phyloP scores from a whole-genome alignment of 176 grass and related monocot species.

The Bonia amplexicaulis region DNA sequence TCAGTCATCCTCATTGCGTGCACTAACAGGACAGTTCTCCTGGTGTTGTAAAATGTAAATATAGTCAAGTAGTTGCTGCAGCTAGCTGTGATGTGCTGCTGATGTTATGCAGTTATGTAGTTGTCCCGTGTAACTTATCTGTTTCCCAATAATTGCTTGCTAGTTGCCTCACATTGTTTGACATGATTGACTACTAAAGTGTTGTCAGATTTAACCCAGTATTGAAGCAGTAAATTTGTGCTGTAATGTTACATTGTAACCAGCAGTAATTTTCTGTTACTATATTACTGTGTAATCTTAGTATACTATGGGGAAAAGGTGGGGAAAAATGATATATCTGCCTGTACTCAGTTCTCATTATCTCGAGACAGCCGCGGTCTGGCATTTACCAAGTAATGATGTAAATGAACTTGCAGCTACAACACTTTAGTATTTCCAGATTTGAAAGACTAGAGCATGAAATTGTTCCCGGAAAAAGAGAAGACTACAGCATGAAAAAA shows the following conservation, averaged over 20 bases:
- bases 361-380: not conserved
- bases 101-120: conserved; percentile 31
- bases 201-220: conserved; percentile 26
- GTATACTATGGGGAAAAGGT: no score
- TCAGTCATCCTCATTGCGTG: conserved; percentile 23
- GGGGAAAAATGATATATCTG: no score
- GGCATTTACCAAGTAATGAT: no score
- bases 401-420: no score
- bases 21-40: conserved; percentile 35
- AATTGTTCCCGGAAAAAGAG: not conserved
- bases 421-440: no score
- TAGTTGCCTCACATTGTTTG: conserved; percentile 20
- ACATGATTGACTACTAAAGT: conserved; percentile 22
- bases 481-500: not conserved
- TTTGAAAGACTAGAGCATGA: no score
- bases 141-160: conserved; percentile 36
- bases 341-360: not conserved
- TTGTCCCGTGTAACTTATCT: conserved; percentile 28
- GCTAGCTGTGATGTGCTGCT: conserved; percentile 33
- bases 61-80: conserved; percentile 39
- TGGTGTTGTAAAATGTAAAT: conserved; percentile 67
- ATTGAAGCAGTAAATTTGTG: not conserved
- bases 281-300: not conserved
- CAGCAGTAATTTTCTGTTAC: not conserved
- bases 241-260: not conserved